A percentile compares a stretch with the other conserved stretches of the same genome.
Evolutionary conservation across 2,329 filamentous ascomycete species (phyloP).

Genomic region (Thielaviopsis ethacetica): DNA sequence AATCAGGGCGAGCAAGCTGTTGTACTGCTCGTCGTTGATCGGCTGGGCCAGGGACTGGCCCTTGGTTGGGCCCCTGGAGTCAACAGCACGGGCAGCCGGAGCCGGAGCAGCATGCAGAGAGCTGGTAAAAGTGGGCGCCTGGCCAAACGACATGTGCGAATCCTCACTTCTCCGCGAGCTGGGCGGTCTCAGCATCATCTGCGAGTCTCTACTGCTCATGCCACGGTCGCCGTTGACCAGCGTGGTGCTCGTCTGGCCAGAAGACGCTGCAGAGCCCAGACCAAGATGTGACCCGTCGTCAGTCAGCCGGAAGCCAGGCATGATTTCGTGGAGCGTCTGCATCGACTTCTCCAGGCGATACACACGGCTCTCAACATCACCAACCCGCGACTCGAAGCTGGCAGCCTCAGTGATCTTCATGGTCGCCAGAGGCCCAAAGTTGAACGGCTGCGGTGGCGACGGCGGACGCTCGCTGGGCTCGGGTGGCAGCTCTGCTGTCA

Average conservation of each 20-base stretch:
- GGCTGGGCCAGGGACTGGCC: not conserved
- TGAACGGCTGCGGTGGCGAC: slow-evolving; percentile 34
- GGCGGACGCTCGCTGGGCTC: slow-evolving; percentile 19
- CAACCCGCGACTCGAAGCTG: slow-evolving; percentile 36
- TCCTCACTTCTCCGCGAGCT: slow-evolving; percentile 16
- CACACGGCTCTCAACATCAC: slow-evolving; percentile 33
- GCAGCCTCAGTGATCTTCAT: slow-evolving; percentile 43
- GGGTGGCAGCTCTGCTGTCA: slow-evolving; percentile 19
- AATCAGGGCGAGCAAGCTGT: slow-evolving; percentile 33
- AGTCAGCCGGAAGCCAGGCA: slow-evolving; percentile 24
- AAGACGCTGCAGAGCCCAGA: not conserved
- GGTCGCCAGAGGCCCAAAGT: slow-evolving; percentile 31
- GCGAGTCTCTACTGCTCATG: not conserved
- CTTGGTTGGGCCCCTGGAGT: not conserved
- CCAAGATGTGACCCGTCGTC: not conserved
- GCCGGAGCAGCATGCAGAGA: slow-evolving; percentile 24
- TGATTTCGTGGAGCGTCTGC: slow-evolving; percentile 30
- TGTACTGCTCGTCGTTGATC: slow-evolving; percentile 30
- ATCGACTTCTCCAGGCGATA: slow-evolving; percentile 36
- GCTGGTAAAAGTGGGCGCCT: slow-evolving; percentile 29
- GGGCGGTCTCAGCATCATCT: slow-evolving; percentile 1
- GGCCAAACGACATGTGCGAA: slow-evolving; percentile 29
- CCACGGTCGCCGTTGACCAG: not conserved
- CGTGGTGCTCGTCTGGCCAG: not conserved
- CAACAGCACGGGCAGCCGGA: slow-evolving; percentile 7